Evolutionary conservation across 2,329 filamentous ascomycete genomes (phyloP), one percentile per base, ranked within the genome.

Genomic region (Fusarium sp.): DNA sequence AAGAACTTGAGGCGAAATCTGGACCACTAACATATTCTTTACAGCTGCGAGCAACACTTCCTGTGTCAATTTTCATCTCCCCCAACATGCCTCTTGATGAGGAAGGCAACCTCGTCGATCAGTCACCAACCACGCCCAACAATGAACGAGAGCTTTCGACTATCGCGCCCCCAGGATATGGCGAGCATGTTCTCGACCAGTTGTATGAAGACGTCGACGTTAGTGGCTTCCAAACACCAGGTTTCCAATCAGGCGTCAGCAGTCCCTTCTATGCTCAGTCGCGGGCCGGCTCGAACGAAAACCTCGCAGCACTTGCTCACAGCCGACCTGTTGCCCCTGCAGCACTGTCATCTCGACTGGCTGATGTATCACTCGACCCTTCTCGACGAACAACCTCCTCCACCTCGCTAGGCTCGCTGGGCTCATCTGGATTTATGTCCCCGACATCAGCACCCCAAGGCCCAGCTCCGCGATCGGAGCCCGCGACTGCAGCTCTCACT

Each of bases 61-160:
- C 96, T 3, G 87, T 98, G 17, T 93, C 93, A 54, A 90, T 99
- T 37, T 97, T 97, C 80, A 97, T 98, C 70, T 99, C 96, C 7
- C 95, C 96, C 1, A 96, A 96, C 75, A 89, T 97, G 73, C 91
- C 93, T 0, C 87, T 97, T 36, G 93, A 96, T 73, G 93, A 97
- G 51, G 88, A 95, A 62, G 96, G 97, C 72, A 90, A 92, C 72
- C 85, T 98, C 4, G 83, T 92, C 52, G 84, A 86, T 52, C 86
- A 88, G 73, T 82, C 82, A n/a, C 84, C 86, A 47, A 66, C 71
- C 83, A 63, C 60, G 17, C 75, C 76, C 82, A 60, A 79, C 13
- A 52, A 67, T 11, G 82, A 85, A 42, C 82, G 84, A 39, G 85
- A 88, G 39, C 82, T 87, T 57, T 84, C 87, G 20, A 85, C 87